phyloP scores from a whole-genome alignment of 768 basidiomycete species.

The Tephrocybe sp. region DNA sequence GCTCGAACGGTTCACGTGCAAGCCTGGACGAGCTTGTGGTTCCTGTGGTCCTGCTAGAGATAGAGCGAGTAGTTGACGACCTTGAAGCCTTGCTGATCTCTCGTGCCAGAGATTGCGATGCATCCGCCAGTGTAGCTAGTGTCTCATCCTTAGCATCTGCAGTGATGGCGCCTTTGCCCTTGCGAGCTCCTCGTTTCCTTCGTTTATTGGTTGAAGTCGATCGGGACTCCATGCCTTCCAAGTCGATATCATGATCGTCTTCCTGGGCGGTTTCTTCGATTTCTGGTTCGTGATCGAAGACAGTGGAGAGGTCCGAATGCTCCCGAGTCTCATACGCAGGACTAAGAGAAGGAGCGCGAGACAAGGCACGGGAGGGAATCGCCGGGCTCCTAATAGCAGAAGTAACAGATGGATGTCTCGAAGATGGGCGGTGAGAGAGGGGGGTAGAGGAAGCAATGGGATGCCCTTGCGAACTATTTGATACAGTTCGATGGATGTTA shows the following conservation, averaged over 20 bases:
- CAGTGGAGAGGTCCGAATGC: slow-evolving; percentile 46
- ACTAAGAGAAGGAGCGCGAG: slow-evolving; percentile 62
- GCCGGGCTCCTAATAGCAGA: slow-evolving; percentile 49
- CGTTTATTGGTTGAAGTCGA: slow-evolving; percentile 75
- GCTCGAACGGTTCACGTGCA: slow-evolving; percentile 35
- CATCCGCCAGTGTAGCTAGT: slow-evolving; percentile 69
- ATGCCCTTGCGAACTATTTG: slow-evolving; percentile 62
- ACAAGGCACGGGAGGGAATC: slow-evolving; percentile 51
- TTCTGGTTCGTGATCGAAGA: slow-evolving; percentile 50
- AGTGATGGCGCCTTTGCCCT: slow-evolving; percentile 64
- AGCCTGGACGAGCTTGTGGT: slow-evolving; percentile 21
- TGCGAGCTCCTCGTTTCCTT: slow-evolving; percentile 81
- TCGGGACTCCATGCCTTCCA: slow-evolving; percentile 44
- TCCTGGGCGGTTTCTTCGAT: slow-evolving; percentile 42
- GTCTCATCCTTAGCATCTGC: slow-evolving; percentile 49
- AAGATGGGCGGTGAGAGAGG: slow-evolving; percentile 67
- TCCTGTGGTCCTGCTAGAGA: slow-evolving; percentile 26
- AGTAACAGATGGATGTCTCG: slow-evolving; percentile 55
- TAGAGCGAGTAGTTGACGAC: slow-evolving; percentile 33
- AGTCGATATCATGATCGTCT: slow-evolving; percentile 33
- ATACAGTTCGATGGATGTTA: slow-evolving; percentile 57
- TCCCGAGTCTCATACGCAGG: slow-evolving; percentile 46
- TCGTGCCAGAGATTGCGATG: slow-evolving; percentile 79
- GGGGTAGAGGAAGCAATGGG: slow-evolving; percentile 60
- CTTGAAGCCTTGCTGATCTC: slow-evolving; percentile 73